These are phyloP conservation scores for Primulina tabacum DNA, from an alignment of 257 asterid genomes.

Conservation along the genomic window DNA sequence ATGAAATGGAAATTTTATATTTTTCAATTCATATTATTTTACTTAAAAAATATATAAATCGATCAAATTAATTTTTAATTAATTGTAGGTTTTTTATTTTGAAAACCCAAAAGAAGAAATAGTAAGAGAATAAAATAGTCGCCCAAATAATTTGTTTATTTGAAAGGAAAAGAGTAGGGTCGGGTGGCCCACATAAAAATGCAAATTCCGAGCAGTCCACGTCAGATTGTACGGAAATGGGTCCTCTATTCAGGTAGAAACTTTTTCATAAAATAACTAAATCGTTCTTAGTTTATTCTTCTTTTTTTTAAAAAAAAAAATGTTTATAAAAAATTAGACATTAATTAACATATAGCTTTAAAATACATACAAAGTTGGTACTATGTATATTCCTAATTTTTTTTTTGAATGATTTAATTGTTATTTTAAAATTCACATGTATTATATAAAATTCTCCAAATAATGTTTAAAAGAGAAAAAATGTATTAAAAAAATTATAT, in stretches of 20 bases:
- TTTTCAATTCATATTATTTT: background rate
- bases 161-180: background rate
- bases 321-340: too few species aligned
- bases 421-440: too few species aligned
- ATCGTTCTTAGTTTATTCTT: background rate
- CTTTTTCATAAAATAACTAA: slow-evolving; percentile 14
- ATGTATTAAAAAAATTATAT: too few species aligned
- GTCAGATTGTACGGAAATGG: slow-evolving; percentile 54
- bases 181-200: slow-evolving; percentile 15
- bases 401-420: too few species aligned
- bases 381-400: too few species aligned
- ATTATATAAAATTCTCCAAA: too few species aligned
- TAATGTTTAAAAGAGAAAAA: too few species aligned
- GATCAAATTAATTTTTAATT: too few species aligned
- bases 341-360: too few species aligned
- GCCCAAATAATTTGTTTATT: slow-evolving; percentile 19
- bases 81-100: background rate
- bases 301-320: background rate
- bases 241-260: slow-evolving; percentile 42
- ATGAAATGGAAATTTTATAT: too few species aligned
- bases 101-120: background rate
- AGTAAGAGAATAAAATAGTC: background rate
- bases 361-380: too few species aligned
- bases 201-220: slow-evolving; percentile 26
- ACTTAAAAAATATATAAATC: too few species aligned